Conservation (phyloP, 1,284 basidiomycete species). For the Tilletia setariae region DNA sequence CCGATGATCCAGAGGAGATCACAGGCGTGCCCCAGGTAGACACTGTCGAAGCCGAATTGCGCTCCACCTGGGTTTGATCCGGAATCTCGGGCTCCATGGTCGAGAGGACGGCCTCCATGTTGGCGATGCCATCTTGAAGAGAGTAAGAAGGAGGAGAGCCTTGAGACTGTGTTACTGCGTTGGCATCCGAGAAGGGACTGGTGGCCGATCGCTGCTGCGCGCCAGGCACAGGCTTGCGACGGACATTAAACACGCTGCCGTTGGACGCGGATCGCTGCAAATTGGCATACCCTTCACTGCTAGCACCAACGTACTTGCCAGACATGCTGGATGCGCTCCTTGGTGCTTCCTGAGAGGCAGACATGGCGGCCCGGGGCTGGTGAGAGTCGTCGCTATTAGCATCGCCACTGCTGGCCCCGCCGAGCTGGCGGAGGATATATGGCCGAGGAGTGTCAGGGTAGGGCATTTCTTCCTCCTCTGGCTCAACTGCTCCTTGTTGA, state of each 20-base stretch:
- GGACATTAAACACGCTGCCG: not conserved
- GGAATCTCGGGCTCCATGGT: too few species aligned
- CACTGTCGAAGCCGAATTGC: too few species aligned
- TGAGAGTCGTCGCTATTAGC: not conserved
- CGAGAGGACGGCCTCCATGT: too few species aligned
- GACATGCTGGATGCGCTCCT: conserved; percentile 13
- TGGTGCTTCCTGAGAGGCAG: not conserved
- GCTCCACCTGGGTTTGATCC: too few species aligned
- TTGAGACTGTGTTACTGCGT: not conserved
- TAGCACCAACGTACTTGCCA: not conserved
- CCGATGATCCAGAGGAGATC: too few species aligned
- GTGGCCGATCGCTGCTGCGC: not conserved
- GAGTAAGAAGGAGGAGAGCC: not conserved
- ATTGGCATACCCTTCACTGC: not conserved
- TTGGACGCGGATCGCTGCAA: conserved; percentile 6
- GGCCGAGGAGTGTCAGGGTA: conserved; percentile 14
- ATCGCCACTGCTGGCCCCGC: not conserved
- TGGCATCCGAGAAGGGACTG: not conserved
- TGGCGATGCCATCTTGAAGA: not conserved
- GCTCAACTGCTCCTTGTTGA: not conserved
- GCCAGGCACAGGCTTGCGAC: conserved; percentile 13
- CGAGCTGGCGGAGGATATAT: not conserved
- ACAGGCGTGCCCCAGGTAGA: too few species aligned
- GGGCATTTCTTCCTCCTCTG: not conserved
- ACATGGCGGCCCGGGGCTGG: not conserved